Percentiles rank a stretch among this genome's conserved stretches.
Evolutionary conservation across 768 basidiomycete species (phyloP).

Genomic region (Panaeolus cyanescens): DNA sequence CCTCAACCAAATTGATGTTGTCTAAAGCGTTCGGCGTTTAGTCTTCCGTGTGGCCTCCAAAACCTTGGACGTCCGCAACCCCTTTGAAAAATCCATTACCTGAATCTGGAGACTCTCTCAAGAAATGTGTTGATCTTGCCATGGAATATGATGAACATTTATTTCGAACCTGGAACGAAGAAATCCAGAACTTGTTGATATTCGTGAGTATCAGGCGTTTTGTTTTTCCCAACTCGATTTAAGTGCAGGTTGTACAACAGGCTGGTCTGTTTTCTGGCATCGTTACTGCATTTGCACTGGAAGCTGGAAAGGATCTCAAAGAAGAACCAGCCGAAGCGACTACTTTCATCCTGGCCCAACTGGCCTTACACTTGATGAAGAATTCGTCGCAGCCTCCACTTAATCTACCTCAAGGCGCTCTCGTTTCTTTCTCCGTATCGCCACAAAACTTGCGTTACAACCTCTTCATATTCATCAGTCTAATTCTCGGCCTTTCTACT

Average conservation of each 20-base stretch:
- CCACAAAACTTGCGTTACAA: too few relatives aligned
- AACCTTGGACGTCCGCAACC: too few relatives aligned
- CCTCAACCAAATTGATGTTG: too few relatives aligned
- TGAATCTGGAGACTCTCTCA: too few relatives aligned
- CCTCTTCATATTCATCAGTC: too few relatives aligned
- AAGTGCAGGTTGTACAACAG: conserved; percentile 18
- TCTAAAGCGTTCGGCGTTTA: too few relatives aligned
- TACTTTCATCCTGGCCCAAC: conserved; percentile 23
- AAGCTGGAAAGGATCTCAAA: conserved; percentile 32
- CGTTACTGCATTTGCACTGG: conserved; percentile 37
- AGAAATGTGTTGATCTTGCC: conserved; percentile 19
- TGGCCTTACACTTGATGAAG: conserved; percentile 15
- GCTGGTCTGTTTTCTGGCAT: conserved; percentile 43
- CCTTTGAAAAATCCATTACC: too few relatives aligned
- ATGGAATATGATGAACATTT: conserved; percentile 26
- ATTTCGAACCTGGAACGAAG: conserved; percentile 30
- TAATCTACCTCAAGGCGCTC: conserved; percentile 6
- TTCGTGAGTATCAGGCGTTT: conserved; percentile 25
- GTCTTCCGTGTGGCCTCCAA: too few relatives aligned
- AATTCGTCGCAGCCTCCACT: background rate
- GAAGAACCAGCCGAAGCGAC: conserved; percentile 27
- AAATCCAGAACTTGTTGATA: conserved; percentile 30
- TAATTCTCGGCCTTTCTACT: too few relatives aligned
- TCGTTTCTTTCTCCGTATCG: too few relatives aligned
- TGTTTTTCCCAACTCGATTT: too few relatives aligned